Percentiles rank a stretch among this genome's conserved stretches.
Evolutionary conservation across 805 yeast genomes (phyloP).

Genomic region (Clavispora asparagi): DNA sequence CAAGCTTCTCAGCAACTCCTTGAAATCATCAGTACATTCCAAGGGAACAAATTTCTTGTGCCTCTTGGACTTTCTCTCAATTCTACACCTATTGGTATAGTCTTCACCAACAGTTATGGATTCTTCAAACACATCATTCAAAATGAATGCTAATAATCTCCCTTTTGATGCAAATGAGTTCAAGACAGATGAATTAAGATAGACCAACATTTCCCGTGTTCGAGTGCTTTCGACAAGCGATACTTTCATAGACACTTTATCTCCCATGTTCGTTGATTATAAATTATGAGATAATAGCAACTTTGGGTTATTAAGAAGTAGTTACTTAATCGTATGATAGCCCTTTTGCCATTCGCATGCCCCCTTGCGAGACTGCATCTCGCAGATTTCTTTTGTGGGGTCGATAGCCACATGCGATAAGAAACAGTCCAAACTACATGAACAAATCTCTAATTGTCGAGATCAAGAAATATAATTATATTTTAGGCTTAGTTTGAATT

Average conservation of each 20-base stretch:
- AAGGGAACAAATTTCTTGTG: slow-evolving; percentile 36
- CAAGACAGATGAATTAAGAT: background rate
- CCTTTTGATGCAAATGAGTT: slow-evolving; percentile 1
- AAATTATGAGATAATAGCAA: background rate
- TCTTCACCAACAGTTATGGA: background rate
- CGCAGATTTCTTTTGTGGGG: background rate
- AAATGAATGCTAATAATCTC: slow-evolving; percentile 1
- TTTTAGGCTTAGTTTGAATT: background rate
- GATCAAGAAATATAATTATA: background rate
- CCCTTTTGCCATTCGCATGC: background rate
- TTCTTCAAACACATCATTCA: slow-evolving; percentile 1
- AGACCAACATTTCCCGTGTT: background rate
- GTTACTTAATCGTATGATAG: background rate
- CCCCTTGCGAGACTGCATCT: background rate
- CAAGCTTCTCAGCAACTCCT: slow-evolving; percentile 40
- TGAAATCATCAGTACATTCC: slow-evolving; percentile 36
- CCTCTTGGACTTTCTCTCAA: slow-evolving; percentile 44
- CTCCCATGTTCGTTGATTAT: background rate
- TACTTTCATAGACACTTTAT: background rate
- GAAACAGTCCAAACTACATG: background rate
- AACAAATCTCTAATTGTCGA: background rate
- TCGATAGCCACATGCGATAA: background rate
- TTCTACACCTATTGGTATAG: slow-evolving; percentile 1
- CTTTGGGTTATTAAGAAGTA: background rate
- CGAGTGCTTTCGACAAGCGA: background rate